Percentiles rank a stretch among this genome's conserved stretches.
Evolutionary conservation across 2,329 filamentous ascomycete species (phyloP).

Genomic region (Exophiala bonariae): DNA sequence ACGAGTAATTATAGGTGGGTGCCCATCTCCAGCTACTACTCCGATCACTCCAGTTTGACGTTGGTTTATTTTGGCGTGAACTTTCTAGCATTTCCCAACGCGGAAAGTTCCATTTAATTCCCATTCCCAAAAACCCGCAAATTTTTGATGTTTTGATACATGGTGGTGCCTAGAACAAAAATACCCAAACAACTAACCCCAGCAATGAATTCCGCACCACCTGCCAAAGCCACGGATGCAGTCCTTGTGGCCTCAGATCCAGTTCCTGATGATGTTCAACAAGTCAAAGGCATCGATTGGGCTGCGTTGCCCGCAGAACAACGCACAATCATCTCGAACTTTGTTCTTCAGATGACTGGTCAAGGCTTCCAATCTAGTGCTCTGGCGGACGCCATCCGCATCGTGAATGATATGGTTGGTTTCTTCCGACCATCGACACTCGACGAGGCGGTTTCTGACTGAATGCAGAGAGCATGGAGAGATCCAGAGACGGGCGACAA

Average conservation of each 20-base stretch:
- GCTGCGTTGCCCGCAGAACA: constrained; percentile 70
- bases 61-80: too few relatives aligned
- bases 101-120: too few relatives aligned
- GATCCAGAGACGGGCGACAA: constrained; percentile 75
- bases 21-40: too few relatives aligned
- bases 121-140: too few relatives aligned
- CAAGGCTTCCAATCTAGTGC: constrained; percentile 86
- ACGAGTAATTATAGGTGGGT: too few relatives aligned
- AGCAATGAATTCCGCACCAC: constrained; percentile 44
- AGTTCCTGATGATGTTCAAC: constrained; percentile 73
- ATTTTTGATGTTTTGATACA: too few relatives aligned
- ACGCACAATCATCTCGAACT: constrained; percentile 80
- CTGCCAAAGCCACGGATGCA: constrained; percentile 68
- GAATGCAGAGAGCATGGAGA: constrained; percentile 69
- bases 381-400: constrained; percentile 81
- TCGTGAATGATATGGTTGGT: constrained; percentile 91
- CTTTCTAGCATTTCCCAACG: too few relatives aligned
- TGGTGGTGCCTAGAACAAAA: too few relatives aligned
- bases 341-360: constrained; percentile 75
- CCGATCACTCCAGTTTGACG: too few relatives aligned
- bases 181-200: too few relatives aligned
- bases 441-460: constrained; percentile 19
- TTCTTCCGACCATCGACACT: background rate
- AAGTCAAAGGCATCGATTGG: constrained; percentile 91
- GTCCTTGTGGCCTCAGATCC: constrained; percentile 83